Percentiles rank a stretch among this genome's conserved stretches.
phyloP scores from a whole-genome alignment of 2,329 filamentous ascomycete genomes.

The Purpureocillium takamizusanense region DNA sequence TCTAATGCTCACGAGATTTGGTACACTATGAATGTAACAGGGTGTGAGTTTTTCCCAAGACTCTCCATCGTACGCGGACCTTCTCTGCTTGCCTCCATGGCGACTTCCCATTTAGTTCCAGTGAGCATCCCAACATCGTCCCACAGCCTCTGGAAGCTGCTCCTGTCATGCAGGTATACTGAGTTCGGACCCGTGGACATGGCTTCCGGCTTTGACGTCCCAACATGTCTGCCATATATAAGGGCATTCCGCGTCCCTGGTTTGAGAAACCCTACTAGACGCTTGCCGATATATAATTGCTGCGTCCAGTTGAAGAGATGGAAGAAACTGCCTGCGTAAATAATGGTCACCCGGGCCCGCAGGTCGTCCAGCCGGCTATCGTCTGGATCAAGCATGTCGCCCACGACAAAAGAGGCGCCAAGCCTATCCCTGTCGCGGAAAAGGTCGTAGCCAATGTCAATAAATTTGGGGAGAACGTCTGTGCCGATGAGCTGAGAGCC shows the following conservation, averaged over 20 bases:
- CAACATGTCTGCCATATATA: conserved; percentile 44
- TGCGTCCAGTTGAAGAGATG: conserved; percentile 39
- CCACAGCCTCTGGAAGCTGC: conserved; percentile 45
- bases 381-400: conserved; percentile 36
- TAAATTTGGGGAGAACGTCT: conserved; percentile 39
- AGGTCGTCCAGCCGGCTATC: conserved; percentile 24
- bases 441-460: conserved; percentile 53
- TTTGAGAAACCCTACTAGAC: conserved; percentile 35
- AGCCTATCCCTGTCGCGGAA: conserved; percentile 48
- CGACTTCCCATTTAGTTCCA: conserved; percentile 38
- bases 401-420: conserved; percentile 37
- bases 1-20: conserved; percentile 15
- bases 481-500: conserved; percentile 38
- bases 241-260: conserved; percentile 32
- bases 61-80: conserved; percentile 13
- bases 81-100: conserved; percentile 24
- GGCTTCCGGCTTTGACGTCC: conserved; percentile 20
- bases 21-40: conserved; percentile 24
- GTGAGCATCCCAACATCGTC: conserved; percentile 40
- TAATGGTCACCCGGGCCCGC: conserved; percentile 32
- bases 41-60: conserved; percentile 15
- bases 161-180: conserved; percentile 37
- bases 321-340: conserved; percentile 41
- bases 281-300: conserved; percentile 34
- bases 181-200: conserved; percentile 12